phyloP scores from a whole-genome alignment of 202 grass and related monocot species.

The Panicum virgatum region DNA sequence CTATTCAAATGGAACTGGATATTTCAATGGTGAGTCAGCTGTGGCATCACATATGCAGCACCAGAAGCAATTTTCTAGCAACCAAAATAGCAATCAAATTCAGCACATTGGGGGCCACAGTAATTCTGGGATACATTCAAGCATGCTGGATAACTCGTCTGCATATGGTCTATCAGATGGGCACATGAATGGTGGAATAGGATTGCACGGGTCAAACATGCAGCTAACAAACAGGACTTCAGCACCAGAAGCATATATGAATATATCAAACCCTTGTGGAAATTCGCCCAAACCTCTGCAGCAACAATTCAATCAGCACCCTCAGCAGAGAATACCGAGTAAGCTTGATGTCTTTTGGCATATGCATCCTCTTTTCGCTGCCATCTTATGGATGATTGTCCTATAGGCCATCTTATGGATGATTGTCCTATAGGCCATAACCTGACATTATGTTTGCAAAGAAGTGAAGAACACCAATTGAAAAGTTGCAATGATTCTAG shows the following conservation, averaged over 20 bases:
- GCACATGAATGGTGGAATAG: slow-evolving; percentile 75
- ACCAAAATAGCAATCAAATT: slow-evolving; percentile 68
- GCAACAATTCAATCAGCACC: slow-evolving; percentile 75
- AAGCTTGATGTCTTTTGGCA: slow-evolving; percentile 40
- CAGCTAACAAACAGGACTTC: slow-evolving; percentile 66
- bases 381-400: too few relatives aligned
- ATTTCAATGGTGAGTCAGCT: slow-evolving; percentile 70
- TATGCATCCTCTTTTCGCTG: slow-evolving; percentile 20
- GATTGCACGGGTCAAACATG: slow-evolving; percentile 69
- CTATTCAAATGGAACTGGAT: slow-evolving; percentile 81
- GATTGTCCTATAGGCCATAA: slow-evolving; percentile 7
- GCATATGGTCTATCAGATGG: slow-evolving; percentile 75
- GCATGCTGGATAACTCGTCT: slow-evolving; percentile 72
- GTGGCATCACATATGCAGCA: slow-evolving; percentile 59
- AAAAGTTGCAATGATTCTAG: slow-evolving; percentile 8
- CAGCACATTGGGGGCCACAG: slow-evolving; percentile 55
- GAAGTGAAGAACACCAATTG: slow-evolving; percentile 21
- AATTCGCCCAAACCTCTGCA: slow-evolving; percentile 79
- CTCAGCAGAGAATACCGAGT: slow-evolving; percentile 83
- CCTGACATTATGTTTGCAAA: slow-evolving; percentile 34
- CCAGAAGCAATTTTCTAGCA: slow-evolving; percentile 79
- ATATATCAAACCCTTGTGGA: slow-evolving; percentile 45
- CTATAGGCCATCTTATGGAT: too few relatives aligned
- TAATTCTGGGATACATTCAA: slow-evolving; percentile 73
- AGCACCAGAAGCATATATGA: slow-evolving; percentile 75